Evolutionary conservation across 495 filamentous ascomycete species (phyloP).

Genomic region (Annulohypoxylon bovei): DNA sequence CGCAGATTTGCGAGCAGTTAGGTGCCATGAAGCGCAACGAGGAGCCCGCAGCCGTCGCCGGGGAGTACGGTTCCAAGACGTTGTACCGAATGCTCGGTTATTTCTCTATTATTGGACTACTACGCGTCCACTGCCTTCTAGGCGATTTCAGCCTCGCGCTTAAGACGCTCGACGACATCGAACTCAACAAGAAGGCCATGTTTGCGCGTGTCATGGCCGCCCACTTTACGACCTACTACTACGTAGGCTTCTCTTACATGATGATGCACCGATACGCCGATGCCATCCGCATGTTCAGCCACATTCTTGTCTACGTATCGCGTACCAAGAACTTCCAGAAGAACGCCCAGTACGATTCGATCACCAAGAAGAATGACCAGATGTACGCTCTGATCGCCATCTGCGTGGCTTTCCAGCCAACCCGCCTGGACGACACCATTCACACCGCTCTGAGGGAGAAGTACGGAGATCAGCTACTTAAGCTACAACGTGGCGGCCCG

Average conservation of each 20-base stretch:
- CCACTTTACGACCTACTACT: constrained; percentile 99
- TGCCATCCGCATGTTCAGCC: constrained; percentile 99
- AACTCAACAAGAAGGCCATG: constrained; percentile 99
- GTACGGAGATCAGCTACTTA: constrained; percentile 95
- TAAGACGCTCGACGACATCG: constrained; percentile 98
- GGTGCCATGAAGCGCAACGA: constrained; percentile 93
- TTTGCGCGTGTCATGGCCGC: constrained; percentile 99
- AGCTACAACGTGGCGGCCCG: constrained; percentile 93
- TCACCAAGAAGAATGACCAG: constrained; percentile 99
- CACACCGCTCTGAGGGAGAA: constrained; percentile 98
- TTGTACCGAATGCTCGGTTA: constrained; percentile 98
- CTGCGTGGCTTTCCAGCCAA: constrained; percentile 96
- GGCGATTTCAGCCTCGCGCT: constrained; percentile 98
- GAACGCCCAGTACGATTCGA: constrained; percentile 95
- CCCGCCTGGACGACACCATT: constrained; percentile 97
- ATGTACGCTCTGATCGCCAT: constrained; percentile 99
- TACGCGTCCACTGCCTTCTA: constrained; percentile 94
- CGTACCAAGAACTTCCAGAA: constrained; percentile 99
- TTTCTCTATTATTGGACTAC: constrained; percentile 96
- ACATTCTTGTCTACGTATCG: constrained; percentile 98
- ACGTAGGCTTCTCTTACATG: constrained; percentile 99
- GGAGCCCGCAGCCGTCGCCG: constrained; percentile 83
- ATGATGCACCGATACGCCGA: constrained; percentile 99
- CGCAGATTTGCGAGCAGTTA: constrained; percentile 96
- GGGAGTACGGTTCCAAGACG: constrained; percentile 91